phyloP scores from a whole-genome alignment of 768 basidiomycete genomes.

The Kwoniella heveanensis region DNA sequence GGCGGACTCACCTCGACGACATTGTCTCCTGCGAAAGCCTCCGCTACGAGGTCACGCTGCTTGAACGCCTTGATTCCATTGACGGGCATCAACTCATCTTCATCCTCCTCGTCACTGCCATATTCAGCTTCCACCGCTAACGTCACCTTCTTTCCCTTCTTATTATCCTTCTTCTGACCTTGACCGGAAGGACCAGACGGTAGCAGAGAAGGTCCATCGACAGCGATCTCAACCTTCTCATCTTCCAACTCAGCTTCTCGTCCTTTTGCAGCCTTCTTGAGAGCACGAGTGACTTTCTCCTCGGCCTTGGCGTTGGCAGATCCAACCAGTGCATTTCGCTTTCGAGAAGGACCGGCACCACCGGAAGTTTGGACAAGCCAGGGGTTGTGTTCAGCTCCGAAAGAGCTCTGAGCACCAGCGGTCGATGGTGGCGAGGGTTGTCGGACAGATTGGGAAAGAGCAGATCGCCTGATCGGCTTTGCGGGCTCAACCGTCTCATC shows the following conservation, averaged over 20 bases:
- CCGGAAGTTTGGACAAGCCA: constrained; percentile 68
- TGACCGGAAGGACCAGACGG: not conserved
- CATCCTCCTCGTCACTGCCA: constrained; percentile 65
- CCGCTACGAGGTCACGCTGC: constrained; percentile 88
- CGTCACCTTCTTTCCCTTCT: constrained; percentile 48
- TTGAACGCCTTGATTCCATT: constrained; percentile 68
- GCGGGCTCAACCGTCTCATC: constrained; percentile 11
- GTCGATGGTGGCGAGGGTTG: constrained; percentile 27
- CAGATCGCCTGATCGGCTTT: constrained; percentile 20
- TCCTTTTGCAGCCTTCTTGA: constrained; percentile 69
- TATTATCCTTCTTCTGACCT: constrained; percentile 3
- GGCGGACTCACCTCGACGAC: constrained; percentile 78
- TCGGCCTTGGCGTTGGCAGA: constrained; percentile 60
- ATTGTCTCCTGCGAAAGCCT: constrained; percentile 95
- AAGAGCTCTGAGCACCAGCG: constrained; percentile 3
- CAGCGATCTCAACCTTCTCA: constrained; percentile 74
- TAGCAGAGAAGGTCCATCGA: constrained; percentile 51
- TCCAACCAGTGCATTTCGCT: constrained; percentile 69
- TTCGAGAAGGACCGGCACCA: constrained; percentile 63
- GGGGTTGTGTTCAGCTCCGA: constrained; percentile 64
- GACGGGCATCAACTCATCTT: constrained; percentile 46
- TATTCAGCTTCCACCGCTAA: constrained; percentile 40
- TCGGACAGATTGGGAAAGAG: constrained; percentile 13
- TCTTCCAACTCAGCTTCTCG: constrained; percentile 79
- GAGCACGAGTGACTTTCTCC: constrained; percentile 72